Conservation (phyloP, 2,329 filamentous ascomycete genomes). For the Stenocarpella maydis region DNA sequence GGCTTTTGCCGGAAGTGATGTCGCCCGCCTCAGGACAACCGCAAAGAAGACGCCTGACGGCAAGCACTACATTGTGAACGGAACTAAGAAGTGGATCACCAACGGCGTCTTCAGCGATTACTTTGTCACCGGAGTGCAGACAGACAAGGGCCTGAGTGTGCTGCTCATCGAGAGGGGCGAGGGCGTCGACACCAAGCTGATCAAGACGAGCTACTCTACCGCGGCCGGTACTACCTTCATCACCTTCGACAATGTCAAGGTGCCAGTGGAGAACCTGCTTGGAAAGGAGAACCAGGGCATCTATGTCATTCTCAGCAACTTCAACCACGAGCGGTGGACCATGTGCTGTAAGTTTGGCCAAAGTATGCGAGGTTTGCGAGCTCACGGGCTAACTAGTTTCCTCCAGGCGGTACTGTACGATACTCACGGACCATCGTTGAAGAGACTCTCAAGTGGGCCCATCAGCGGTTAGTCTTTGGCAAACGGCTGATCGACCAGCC, state of each 20-base stretch:
- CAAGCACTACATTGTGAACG: conserved; percentile 75
- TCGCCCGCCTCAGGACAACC: conserved; percentile 81
- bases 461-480: conserved; percentile 85
- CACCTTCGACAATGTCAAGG: conserved; percentile 87
- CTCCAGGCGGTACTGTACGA: conserved; percentile 64
- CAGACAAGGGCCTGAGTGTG: conserved; percentile 80
- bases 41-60: conserved; percentile 79
- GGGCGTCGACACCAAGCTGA: conserved; percentile 77
- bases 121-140: conserved; percentile 83
- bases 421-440: conserved; percentile 76
- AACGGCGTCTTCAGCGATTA: conserved; percentile 84
- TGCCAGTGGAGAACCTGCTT: conserved; percentile 79
- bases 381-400: conserved; percentile 36
- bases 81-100: conserved; percentile 87
- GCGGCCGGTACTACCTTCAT: conserved; percentile 81
- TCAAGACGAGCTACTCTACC: conserved; percentile 84
- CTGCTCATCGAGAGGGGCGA: conserved; percentile 78
- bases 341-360: conserved; percentile 66
- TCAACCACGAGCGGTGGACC: conserved; percentile 86
- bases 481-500: conserved; percentile 86
- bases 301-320: conserved; percentile 83
- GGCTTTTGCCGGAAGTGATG: conserved; percentile 85
- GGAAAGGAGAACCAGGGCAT: conserved; percentile 89
- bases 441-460: conserved; percentile 87
- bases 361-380: too few species aligned